These are phyloP conservation scores for Hanseniaspora mollemarum DNA, from an alignment of 805 yeast genomes.

Conservation along the genomic window DNA sequence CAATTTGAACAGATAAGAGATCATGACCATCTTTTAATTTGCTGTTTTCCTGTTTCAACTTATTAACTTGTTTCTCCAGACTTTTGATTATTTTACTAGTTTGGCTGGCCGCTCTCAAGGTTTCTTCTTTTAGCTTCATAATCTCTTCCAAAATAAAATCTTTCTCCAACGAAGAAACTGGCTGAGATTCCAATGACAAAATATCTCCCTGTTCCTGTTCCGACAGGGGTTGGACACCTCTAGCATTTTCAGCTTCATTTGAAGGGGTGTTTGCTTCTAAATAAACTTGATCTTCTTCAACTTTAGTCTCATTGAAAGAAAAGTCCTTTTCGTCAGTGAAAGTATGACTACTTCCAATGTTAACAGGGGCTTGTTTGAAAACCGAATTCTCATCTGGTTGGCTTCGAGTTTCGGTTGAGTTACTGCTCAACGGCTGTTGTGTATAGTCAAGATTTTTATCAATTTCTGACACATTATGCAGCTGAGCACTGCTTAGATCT, in stretches of 20 bases:
- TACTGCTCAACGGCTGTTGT: too few species aligned
- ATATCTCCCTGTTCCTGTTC: not conserved
- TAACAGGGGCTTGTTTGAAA: not conserved
- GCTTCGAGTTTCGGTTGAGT: not conserved
- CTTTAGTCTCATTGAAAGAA: not conserved
- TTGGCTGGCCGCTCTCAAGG: slow-evolving; percentile 5
- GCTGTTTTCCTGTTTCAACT: not conserved
- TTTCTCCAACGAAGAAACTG: not conserved
- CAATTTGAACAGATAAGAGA: not conserved
- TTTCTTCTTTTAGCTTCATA: slow-evolving; percentile 9
- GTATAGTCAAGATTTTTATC: not conserved
- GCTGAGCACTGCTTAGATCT: not conserved
- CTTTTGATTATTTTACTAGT: slow-evolving; percentile 6
- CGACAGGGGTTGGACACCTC: not conserved
- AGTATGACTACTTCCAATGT: slow-evolving; percentile 1
- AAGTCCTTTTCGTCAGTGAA: not conserved
- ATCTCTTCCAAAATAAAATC: slow-evolving; percentile 4
- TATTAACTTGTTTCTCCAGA: slow-evolving; percentile 3
- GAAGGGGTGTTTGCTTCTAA: not conserved
- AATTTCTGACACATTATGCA: not conserved
- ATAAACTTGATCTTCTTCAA: not conserved
- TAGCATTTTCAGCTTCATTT: not conserved
- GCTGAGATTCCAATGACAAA: not conserved
- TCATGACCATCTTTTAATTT: not conserved
- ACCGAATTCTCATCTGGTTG: not conserved